Evolutionary conservation across 805 yeast species (phyloP).

Genomic region (Blastobotrys chiropterorum): DNA sequence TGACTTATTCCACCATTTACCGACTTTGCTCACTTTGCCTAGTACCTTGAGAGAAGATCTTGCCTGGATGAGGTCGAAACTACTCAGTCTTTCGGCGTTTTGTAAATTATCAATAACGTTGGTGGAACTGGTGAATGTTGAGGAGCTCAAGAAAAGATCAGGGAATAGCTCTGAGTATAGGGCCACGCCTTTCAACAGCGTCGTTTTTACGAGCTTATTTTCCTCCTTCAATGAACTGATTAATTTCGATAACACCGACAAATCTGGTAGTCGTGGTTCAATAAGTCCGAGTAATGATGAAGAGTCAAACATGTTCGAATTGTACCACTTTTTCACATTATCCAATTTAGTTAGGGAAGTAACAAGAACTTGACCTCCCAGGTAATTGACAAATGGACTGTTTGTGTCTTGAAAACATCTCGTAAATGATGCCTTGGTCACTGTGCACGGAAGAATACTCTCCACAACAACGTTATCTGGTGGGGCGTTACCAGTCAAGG

Average conservation of each 20-base stretch:
- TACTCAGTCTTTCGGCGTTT: constrained; percentile 4
- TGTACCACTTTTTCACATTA: constrained; percentile 34
- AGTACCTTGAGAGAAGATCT: constrained; percentile 53
- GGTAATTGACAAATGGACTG: constrained; percentile 49
- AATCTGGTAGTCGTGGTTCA: constrained; percentile 31
- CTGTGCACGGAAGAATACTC: constrained; percentile 55
- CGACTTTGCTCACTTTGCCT: constrained; percentile 43
- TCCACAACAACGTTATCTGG: constrained; percentile 41
- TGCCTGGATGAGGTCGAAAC: constrained; percentile 22
- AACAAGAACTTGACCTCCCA: constrained; percentile 54
- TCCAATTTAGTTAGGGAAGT: constrained; percentile 50
- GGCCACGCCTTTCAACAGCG: neutral
- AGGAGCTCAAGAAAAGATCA: neutral
- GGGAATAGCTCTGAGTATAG: neutral
- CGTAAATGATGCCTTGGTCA: constrained; percentile 51
- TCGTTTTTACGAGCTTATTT: neutral
- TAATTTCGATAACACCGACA: constrained; percentile 15
- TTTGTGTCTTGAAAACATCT: constrained; percentile 49
- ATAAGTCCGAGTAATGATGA: constrained; percentile 33
- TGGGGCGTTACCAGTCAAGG: constrained; percentile 26
- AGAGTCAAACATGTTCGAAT: constrained; percentile 38
- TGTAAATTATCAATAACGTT: constrained; percentile 7
- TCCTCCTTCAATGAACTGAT: neutral
- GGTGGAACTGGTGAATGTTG: constrained; percentile 12
- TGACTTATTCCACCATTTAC: constrained; percentile 75